phyloP scores from a whole-genome alignment of 2,329 filamentous ascomycete genomes.

The Boeremia lycopersici region DNA sequence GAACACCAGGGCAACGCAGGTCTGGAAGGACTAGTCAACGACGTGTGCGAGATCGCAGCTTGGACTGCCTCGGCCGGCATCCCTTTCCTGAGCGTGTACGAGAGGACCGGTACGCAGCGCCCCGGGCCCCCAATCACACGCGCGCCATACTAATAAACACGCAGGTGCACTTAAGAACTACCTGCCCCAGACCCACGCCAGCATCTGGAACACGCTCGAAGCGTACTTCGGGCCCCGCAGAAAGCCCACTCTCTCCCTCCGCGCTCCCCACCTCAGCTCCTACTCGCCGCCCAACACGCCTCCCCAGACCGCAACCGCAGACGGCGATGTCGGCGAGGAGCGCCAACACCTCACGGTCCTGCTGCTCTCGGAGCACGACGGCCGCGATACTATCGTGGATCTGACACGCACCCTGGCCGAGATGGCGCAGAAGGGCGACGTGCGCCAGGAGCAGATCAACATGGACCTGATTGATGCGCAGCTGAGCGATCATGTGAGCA shows the following conservation, averaged over 20 bases:
- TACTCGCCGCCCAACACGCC: slow-evolving; percentile 57
- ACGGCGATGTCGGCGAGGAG: slow-evolving; percentile 44
- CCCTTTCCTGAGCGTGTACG: slow-evolving; percentile 85
- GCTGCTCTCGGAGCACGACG: slow-evolving; percentile 85
- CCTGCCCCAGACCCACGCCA: slow-evolving; percentile 81
- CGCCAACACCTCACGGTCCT: slow-evolving; percentile 65
- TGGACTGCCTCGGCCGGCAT: slow-evolving; percentile 94
- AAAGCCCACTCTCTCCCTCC: slow-evolving; percentile 73
- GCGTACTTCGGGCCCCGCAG: slow-evolving; percentile 79
- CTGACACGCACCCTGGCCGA: slow-evolving; percentile 91
- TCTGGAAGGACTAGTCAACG: slow-evolving; percentile 82
- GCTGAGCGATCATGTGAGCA: slow-evolving; percentile 76
- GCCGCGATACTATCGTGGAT: slow-evolving; percentile 91
- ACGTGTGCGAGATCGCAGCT: slow-evolving; percentile 87
- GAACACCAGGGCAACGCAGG: slow-evolving; percentile 69
- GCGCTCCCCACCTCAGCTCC: slow-evolving; percentile 71
- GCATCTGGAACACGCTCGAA: slow-evolving; percentile 78
- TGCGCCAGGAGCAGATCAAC: slow-evolving; percentile 81
- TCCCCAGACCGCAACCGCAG: slow-evolving; percentile 40
- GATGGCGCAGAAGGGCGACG: slow-evolving; percentile 90
- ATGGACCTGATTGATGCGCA: slow-evolving; percentile 88
- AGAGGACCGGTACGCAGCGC: slow-evolving; percentile 75
- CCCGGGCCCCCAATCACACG: no score
- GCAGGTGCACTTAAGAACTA: slow-evolving; percentile 87
- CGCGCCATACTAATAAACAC: slow-evolving; percentile 2